A percentile compares a stretch with the other conserved stretches of the same genome.
These are phyloP conservation scores for Biscogniauxia sp. DNA, from an alignment of 2,329 filamentous ascomycete species.

Conservation along the genomic window DNA sequence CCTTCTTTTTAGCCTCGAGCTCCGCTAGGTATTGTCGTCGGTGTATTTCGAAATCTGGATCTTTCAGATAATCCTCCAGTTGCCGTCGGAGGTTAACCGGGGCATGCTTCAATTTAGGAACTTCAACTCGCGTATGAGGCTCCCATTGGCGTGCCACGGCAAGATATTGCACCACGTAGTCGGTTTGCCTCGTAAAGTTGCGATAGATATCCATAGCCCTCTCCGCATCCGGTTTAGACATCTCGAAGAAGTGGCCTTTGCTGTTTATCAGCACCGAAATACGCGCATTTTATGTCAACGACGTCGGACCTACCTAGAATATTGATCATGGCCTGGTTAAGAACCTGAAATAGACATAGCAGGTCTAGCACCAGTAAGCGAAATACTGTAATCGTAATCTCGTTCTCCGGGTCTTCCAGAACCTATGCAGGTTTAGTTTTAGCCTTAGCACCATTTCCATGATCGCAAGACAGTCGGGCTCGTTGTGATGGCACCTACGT, in stretches of 20 bases:
- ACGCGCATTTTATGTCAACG: not conserved
- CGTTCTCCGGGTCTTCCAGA: constrained; percentile 88
- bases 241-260: constrained; percentile 93
- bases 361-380: constrained; percentile 87
- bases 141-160: constrained; percentile 86
- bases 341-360: constrained; percentile 84
- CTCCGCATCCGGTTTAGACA: constrained; percentile 92
- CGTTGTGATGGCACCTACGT: constrained; percentile 57
- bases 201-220: constrained; percentile 90
- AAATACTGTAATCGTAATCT: constrained; percentile 94
- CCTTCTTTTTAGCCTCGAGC: constrained; percentile 67
- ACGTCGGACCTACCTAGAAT: constrained; percentile 68
- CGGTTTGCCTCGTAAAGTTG: constrained; percentile 86
- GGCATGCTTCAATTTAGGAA: constrained; percentile 95
- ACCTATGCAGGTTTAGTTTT: constrained; percentile 51
- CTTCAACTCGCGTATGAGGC: constrained; percentile 86
- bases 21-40: constrained; percentile 88
- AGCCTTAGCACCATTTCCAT: not conserved
- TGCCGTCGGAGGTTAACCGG: constrained; percentile 87
- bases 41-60: constrained; percentile 93
- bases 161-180: constrained; percentile 87
- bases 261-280: constrained; percentile 17
- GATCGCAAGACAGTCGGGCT: constrained; percentile 3
- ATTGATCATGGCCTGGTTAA: constrained; percentile 97
- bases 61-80: constrained; percentile 90